Base-by-base conservation (phyloP, 177 flowering plant species). In the Vitis hybrid region DNA sequence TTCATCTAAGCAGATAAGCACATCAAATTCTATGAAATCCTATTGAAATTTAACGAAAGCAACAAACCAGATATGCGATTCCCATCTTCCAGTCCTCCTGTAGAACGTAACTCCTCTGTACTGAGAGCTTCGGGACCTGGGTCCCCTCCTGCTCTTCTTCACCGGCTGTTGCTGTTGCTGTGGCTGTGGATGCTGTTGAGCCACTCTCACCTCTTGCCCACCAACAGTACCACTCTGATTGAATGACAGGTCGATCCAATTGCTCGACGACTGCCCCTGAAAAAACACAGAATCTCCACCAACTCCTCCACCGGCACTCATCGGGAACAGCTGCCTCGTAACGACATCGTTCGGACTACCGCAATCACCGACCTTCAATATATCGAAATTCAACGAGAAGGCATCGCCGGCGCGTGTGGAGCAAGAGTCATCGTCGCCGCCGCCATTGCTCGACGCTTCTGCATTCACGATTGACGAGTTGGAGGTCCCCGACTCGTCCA, bases 11-110 rank as follows among this genome's bases (percentile, higher is more conserved):
- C 15, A 27, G 35, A 66, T 19, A 57, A 69, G 40, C 24, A 21
- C 68, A 70, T 46, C 59, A 5, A 52, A 14, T 11, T 62, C 52
- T 46, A 18, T 30, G 2, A 5, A 35, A 66, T 59, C 19, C 0
- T 40, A 40, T 40, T 40, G 19, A 56, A 62, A 54, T 16, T 30
- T 13, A 55, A 21, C 58, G 5, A 67, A 56, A 70, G 2, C 46
- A 5, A 61, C 80, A 55, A 11, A 93, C 98, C 98, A 93, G 50
- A 93, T 93, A 79, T 93, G 98, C 0, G 98, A 93, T 72, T 93
- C 98, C 98, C 98, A 93, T 83, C 98, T 74, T 15, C 98, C 98
- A 52, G 98, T 93, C 68, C 97, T 82, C 71, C 98, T 65, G 60
- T 93, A 93, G 69, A 91, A 93, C 6, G 98, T 93, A 10, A 93